A percentile compares a stretch with the other conserved stretches of the same genome.
Evolutionary conservation across 1,284 basidiomycete genomes (phyloP).

Genomic region (Rhizopogon parksii): DNA sequence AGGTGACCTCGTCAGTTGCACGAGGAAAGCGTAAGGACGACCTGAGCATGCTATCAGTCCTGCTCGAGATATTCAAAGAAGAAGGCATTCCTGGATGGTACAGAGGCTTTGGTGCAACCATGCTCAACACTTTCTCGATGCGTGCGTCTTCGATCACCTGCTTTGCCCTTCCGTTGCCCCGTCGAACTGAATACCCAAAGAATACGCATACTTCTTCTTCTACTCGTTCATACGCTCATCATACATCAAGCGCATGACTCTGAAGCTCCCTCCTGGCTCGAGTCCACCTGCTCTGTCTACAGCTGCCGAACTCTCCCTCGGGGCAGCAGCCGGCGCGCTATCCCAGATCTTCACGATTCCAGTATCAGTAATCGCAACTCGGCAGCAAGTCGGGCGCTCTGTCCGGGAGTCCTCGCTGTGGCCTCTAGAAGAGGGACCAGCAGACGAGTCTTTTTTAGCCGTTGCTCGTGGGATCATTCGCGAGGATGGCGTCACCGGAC

Average conservation of each 20-base stretch:
- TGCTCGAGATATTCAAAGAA: conserved; percentile 66
- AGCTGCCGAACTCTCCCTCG: conserved; percentile 78
- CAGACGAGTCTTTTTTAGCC: conserved; percentile 66
- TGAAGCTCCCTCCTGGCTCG: conserved; percentile 49
- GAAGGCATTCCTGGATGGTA: conserved; percentile 84
- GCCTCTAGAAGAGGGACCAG: conserved; percentile 10
- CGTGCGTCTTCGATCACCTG: conserved; percentile 49
- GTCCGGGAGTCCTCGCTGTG: conserved; percentile 2
- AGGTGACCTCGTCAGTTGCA: conserved; percentile 51
- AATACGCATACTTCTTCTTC: conserved; percentile 99
- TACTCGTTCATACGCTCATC: conserved; percentile 86
- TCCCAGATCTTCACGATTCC: conserved; percentile 99
- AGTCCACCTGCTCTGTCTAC: conserved; percentile 65
- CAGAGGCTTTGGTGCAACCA: conserved; percentile 93
- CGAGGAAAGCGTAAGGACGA: conserved; percentile 49
- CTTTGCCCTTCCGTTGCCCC: background rate
- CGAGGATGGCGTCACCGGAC: conserved; percentile 87
- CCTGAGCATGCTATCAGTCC: conserved; percentile 57
- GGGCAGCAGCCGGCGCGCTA: conserved; percentile 88
- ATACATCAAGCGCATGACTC: conserved; percentile 66
- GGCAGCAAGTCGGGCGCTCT: conserved; percentile 80
- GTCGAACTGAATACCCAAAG: conserved; percentile 35
- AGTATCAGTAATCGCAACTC: conserved; percentile 93
- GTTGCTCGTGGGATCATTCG: conserved; percentile 84
- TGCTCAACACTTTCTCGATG: conserved; percentile 97